These are phyloP conservation scores for Saccharomycopsis sp. DNA, from an alignment of 805 yeast species.

Conservation along the genomic window DNA sequence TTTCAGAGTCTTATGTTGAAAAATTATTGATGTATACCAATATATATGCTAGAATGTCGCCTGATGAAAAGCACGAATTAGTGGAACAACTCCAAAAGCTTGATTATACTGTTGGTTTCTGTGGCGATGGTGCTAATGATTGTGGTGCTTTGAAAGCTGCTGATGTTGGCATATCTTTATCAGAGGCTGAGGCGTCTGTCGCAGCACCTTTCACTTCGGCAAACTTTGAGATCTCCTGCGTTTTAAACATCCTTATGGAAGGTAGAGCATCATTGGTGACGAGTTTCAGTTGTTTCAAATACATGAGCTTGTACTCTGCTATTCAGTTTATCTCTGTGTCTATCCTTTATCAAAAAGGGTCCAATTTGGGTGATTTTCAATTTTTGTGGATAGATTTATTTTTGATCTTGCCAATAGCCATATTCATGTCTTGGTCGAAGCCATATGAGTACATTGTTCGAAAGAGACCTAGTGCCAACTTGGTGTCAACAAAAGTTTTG, in stretches of 20 bases:
- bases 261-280: constrained; percentile 95
- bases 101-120: constrained; percentile 91
- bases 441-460: constrained; percentile 51
- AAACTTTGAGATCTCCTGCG: constrained; percentile 85
- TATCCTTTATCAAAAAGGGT: constrained; percentile 76
- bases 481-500: constrained; percentile 81
- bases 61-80: constrained; percentile 95
- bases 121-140: constrained; percentile 99
- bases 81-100: constrained; percentile 77
- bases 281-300: constrained; percentile 93
- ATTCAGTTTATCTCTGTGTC: constrained; percentile 89
- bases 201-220: constrained; percentile 98
- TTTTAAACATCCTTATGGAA: constrained; percentile 80
- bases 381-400: constrained; percentile 88
- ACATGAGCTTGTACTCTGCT: constrained; percentile 94
- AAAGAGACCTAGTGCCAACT: constrained; percentile 88
- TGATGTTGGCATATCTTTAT: constrained; percentile 89
- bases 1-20: constrained; percentile 36
- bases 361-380: constrained; percentile 94
- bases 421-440: constrained; percentile 95
- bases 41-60: constrained; percentile 95
- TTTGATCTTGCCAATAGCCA: constrained; percentile 86
- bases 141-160: constrained; percentile 98
- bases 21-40: constrained; percentile 61
- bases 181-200: constrained; percentile 97